Base-by-base conservation (phyloP, 129 eudicot genomes). In the Pittosporum tobira region DNA sequence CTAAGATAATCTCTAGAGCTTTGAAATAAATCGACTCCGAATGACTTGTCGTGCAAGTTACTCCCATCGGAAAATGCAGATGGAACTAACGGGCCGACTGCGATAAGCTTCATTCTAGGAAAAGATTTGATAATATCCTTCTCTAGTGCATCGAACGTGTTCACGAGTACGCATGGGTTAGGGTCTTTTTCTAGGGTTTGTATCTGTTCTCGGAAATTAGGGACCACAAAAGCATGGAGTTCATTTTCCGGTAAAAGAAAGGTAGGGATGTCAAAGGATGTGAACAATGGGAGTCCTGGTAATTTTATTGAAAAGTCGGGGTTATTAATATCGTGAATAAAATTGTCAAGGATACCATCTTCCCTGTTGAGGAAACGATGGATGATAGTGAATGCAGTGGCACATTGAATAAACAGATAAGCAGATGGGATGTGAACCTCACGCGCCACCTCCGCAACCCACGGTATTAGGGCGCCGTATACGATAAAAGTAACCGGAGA, bases 371-470 rank as follows among this genome's bases (percentile, higher is more conserved):
- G 76, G 37, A 69, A 79, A 6, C 54, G 68, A 27, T 70, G 51
- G 46, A 66, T 79, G 13, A 83, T 70, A 6, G 64, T 65, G 22
- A 79, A 76, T 1, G 62, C 46, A 0, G 83, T 60, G 48, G 83
- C 86, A 3, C 56, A 61, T 19, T 79, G 83, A 29, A 73, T 79
- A 47, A 51, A 60, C 18, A 84, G 72, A 21, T 79, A 46, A 23
- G 87, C 94, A 0, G 79, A 73, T 0, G 87, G 87, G 21, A 77
- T 34, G 65, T 77, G 51, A 15, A 68, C 6, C n/a, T 71, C 62
- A 61, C 84, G 77, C 29, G 87, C 87, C 79, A 84, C 94, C 55
- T 1, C 60, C 3, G 81, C 81, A 1, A 44, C 94, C 81, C 87
- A 80, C 0, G 87, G 77, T 21, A 76, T 27, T 34, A 70, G 76